Evolutionary conservation across 257 asterid genomes (phyloP).

Genomic region (Capsicum pubescens): DNA sequence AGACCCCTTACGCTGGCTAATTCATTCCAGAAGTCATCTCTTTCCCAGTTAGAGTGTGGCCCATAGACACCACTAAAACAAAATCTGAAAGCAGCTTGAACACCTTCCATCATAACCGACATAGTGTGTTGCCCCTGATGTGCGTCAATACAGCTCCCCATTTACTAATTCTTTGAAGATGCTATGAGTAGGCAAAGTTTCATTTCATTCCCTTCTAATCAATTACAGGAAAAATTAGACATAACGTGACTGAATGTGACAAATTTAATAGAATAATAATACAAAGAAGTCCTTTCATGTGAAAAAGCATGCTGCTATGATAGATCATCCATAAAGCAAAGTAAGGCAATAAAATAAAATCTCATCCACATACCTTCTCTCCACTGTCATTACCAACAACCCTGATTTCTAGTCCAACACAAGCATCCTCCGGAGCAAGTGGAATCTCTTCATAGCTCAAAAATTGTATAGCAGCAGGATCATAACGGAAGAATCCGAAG

Average conservation of each 20-base stretch:
- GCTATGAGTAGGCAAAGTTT: constrained; percentile 19
- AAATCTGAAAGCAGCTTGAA: no score
- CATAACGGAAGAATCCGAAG: constrained; percentile 94
- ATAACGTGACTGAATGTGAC: not conserved
- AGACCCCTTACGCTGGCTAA: no score
- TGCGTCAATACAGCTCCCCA: not conserved
- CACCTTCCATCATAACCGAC: no score
- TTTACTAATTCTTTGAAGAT: constrained; percentile 13
- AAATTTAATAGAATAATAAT: constrained; percentile 14
- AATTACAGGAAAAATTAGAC: not conserved
- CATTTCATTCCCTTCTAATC: constrained; percentile 25
- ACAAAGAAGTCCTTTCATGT: constrained; percentile 12
- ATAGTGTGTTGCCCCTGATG: no score
- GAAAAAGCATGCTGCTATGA: not conserved
- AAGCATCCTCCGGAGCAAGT: constrained; percentile 96
- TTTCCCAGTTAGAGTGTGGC: no score
- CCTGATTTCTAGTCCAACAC: constrained; percentile 97
- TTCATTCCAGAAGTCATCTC: no score
- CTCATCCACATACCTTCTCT: constrained; percentile 72
- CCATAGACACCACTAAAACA: no score
- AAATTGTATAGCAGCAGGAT: constrained; percentile 85
- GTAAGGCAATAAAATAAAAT: not conserved
- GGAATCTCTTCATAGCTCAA: constrained; percentile 95
- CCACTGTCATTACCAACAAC: constrained; percentile 99
- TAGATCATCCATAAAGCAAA: constrained; percentile 28